These are phyloP conservation scores for Rhodotorula graminis DNA, from an alignment of 768 basidiomycete species.

Conservation along the genomic window DNA sequence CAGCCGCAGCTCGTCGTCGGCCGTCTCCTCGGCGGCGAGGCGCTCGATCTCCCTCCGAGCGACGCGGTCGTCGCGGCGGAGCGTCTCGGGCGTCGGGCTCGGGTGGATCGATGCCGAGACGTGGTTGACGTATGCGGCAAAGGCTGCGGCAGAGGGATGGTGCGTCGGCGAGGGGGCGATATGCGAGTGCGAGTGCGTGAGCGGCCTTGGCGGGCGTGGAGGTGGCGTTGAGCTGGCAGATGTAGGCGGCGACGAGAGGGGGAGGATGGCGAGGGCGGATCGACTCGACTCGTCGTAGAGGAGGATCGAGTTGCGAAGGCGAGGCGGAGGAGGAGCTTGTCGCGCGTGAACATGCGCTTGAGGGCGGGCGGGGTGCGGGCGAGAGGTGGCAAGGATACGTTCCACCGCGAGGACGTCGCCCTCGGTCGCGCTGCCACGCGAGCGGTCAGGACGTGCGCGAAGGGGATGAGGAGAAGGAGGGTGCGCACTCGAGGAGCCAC, in stretches of 20 bases:
- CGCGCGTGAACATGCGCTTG: too few relatives aligned
- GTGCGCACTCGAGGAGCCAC: not conserved
- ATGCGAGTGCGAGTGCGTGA: not conserved
- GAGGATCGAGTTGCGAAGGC: conserved; percentile 17
- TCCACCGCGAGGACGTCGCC: not conserved
- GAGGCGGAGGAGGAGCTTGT: not conserved
- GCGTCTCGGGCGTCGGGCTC: not conserved
- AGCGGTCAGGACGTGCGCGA: not conserved
- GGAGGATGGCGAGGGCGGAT: conserved; percentile 3
- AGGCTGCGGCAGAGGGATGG: conserved; percentile 2
- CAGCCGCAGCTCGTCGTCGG: not conserved
- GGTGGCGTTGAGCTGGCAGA: not conserved
- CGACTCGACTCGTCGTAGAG: not conserved
- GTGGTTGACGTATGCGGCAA: conserved; percentile 14
- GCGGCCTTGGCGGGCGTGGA: not conserved
- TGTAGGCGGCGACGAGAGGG: not conserved
- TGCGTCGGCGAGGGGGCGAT: not conserved
- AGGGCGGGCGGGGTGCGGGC: not conserved
- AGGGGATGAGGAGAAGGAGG: not conserved
- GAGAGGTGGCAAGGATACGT: conserved; percentile 5
- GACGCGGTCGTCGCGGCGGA: not conserved
- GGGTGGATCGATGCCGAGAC: conserved; percentile 1
- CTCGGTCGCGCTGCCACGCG: conserved; percentile 11
- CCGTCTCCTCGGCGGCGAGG: not conserved
- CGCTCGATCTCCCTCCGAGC: too few relatives aligned